Evolutionary conservation across 371 early-diverging fungal genomes (phyloP).

Genomic region (Circinella umbellata): DNA sequence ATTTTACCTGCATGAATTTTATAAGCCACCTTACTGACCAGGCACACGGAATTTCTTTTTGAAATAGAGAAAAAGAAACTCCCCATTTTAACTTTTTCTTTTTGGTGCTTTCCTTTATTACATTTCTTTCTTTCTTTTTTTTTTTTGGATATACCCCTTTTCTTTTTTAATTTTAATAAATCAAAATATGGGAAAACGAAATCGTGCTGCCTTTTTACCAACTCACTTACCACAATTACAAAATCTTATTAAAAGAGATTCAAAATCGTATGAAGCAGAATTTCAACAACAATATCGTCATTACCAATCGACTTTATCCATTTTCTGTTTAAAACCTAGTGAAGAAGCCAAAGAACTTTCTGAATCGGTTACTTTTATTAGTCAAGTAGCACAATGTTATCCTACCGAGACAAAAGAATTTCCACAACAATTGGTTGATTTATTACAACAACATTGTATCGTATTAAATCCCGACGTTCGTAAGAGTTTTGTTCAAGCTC

Average conservation of each 20-base stretch:
- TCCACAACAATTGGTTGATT: conserved; percentile 80
- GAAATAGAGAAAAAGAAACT: too few species aligned
- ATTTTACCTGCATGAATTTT: too few species aligned
- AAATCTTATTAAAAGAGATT: conserved; percentile 95
- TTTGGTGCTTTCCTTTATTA: too few species aligned
- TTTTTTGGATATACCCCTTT: too few species aligned
- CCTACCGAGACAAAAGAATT: conserved; percentile 79
- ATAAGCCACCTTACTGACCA: too few species aligned
- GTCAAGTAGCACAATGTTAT: conserved; percentile 87
- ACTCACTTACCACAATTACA: conserved; percentile 96
- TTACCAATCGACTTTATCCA: conserved; percentile 83
- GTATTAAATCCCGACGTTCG: conserved; percentile 85
- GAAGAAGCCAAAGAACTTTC: conserved; percentile 83
- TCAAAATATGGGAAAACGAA: conserved; percentile 64
- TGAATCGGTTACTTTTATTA: conserved; percentile 86
- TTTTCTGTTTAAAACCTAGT: conserved; percentile 89
- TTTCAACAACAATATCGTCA: conserved; percentile 93
- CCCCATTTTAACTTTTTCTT: too few species aligned
- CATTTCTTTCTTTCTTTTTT: too few species aligned
- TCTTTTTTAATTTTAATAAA: background rate
- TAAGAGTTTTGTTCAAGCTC: conserved; percentile 85
- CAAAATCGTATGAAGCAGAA: conserved; percentile 90
- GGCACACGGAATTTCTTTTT: too few species aligned
- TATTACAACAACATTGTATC: conserved; percentile 79
- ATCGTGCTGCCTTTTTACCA: conserved; percentile 73